A percentile compares a stretch with the other conserved stretches of the same genome.
Evolutionary conservation across 1,284 basidiomycete genomes (phyloP).

Genomic region (Chondrostereum purpureum): DNA sequence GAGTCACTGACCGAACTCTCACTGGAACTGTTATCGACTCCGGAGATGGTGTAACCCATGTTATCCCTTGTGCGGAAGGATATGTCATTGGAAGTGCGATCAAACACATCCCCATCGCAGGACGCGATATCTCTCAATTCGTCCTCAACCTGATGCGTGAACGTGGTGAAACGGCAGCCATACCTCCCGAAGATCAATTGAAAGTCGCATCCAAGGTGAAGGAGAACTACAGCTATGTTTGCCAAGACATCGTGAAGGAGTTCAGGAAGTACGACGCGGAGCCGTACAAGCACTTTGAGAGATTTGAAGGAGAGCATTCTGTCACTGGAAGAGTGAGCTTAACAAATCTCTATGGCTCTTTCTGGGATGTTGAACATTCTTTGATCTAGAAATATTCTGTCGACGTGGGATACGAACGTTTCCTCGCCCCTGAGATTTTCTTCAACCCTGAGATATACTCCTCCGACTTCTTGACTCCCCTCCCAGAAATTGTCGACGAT

Average conservation of each 20-base stretch:
- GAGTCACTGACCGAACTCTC: conserved; percentile 87
- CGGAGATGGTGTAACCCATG: conserved; percentile 97
- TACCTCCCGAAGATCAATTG: conserved; percentile 96
- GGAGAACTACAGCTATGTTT: conserved; percentile 98
- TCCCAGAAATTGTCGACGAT: conserved; percentile 94
- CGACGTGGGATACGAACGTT: conserved; percentile 97
- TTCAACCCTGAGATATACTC: conserved; percentile 99
- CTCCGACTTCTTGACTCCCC: conserved; percentile 95
- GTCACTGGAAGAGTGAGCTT: conserved; percentile 84
- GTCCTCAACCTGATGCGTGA: conserved; percentile 96
- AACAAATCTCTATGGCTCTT: too few species aligned
- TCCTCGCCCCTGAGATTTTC: conserved; percentile 98
- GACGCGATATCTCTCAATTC: conserved; percentile 95
- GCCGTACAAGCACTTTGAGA: conserved; percentile 93
- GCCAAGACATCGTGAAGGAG: conserved; percentile 98
- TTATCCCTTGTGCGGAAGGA: conserved; percentile 94
- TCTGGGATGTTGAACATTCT: conserved; percentile 1
- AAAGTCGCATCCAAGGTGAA: conserved; percentile 93
- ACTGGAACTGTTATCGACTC: conserved; percentile 99
- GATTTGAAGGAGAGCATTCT: conserved; percentile 89
- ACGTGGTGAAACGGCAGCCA: conserved; percentile 83
- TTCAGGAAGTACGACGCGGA: conserved; percentile 97
- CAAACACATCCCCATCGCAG: conserved; percentile 98
- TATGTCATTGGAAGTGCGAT: conserved; percentile 99
- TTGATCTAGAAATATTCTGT: conserved; percentile 74